Percentiles rank a stretch among this genome's conserved stretches.
Evolutionary conservation across 140 eudicot genomes (phyloP).

Genomic region (Flaveria floridana): DNA sequence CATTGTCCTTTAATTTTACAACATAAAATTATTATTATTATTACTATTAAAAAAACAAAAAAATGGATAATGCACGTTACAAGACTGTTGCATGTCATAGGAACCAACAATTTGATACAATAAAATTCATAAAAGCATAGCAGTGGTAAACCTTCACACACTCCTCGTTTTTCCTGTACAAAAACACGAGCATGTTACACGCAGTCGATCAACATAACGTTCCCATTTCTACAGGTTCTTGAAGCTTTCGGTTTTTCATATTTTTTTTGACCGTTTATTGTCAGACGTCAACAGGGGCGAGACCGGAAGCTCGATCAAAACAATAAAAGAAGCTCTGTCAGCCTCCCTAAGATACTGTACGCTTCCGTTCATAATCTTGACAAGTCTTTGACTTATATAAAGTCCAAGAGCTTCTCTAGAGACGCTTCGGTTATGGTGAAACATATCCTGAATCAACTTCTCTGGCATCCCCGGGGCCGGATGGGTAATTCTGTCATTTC

Average conservation of each 20-base stretch:
- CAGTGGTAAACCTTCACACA: slow-evolving; percentile 7
- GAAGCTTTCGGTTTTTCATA: not conserved
- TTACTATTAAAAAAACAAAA: not conserved
- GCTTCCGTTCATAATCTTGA: slow-evolving; percentile 76
- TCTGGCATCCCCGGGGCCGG: slow-evolving; percentile 92
- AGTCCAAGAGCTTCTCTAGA: slow-evolving; percentile 94
- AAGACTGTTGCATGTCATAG: not conserved
- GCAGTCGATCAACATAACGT: not conserved
- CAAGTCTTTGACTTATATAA: slow-evolving; percentile 74
- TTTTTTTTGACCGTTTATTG: slow-evolving; percentile 33
- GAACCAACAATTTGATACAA: not conserved
- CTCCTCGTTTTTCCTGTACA: slow-evolving; percentile 6
- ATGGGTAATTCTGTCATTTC: slow-evolving; percentile 71
- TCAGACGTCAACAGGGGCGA: slow-evolving; percentile 34
- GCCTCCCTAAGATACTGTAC: slow-evolving; percentile 87
- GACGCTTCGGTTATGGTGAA: slow-evolving; percentile 50
- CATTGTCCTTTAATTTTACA: not conserved
- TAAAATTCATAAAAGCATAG: not conserved
- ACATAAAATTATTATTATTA: not conserved
- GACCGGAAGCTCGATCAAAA: slow-evolving; percentile 65
- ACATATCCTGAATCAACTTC: slow-evolving; percentile 79
- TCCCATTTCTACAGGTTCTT: not conserved
- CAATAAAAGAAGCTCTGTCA: slow-evolving; percentile 66
- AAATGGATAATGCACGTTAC: not conserved
- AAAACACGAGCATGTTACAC: slow-evolving; percentile 2